Base-by-base conservation (phyloP, 2,329 filamentous ascomycete species). In the Alternaria sp. region DNA sequence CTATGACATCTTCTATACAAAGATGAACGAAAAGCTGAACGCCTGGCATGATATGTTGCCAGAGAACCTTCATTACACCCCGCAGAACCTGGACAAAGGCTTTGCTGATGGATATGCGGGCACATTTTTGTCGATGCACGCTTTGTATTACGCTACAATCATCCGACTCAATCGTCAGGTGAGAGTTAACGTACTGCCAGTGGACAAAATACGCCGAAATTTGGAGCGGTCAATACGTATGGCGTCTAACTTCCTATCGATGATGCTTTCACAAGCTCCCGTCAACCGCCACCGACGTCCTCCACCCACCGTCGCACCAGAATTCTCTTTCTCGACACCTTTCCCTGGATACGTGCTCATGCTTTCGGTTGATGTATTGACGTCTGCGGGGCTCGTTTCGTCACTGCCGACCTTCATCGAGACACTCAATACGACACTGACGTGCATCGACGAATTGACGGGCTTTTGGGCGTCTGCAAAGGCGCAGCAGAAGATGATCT, bases 291-390 rank as follows among this genome's bases (percentile, higher is more conserved):
- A 71, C 60, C 68, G 62, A 14, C 76, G 73, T 9, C 66, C 74
- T 18, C 63, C 63, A 65, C 71, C 43, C 54, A 75, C 48, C 68
- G 36, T 63, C 20, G 50, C 64, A 20, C 49, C 71, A n/a, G 66
- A 82, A 30, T 74, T 75, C 57, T 66, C 77, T 5, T 83, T 86
- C 41, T 84, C 86, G 0, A 75, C 73, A 32, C 88, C 89, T 0
- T 88, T 89, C 63, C 81, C 87, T 18, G 87, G 86, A n/a, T 87
- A 86, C 64, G 84, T 85, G 6, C 84, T 90, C 25, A 80, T 89
- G 34, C 84, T 88, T 49, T 89, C 90, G 0, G 82, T 90, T 34
- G 90, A 93, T 67, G 86, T 91, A 1, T 81, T 92, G 57, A 87
- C 87, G 12, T 86, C 89, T 0, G 86, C 85, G 5, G 87, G 89